Conservation (phyloP, 257 asterid genomes). For the Phtheirospermum japonicum region DNA sequence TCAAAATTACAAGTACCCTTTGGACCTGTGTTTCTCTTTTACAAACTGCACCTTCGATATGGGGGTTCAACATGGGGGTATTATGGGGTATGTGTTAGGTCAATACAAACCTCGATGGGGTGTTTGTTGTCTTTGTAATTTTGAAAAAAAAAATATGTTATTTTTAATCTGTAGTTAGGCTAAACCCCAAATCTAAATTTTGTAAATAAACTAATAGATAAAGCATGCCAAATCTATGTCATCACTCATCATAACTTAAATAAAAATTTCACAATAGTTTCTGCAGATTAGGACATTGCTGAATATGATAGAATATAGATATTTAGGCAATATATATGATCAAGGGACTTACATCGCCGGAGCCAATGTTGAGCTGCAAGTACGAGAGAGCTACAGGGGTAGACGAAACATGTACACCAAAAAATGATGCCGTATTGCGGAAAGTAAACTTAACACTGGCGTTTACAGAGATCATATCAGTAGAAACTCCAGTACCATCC, state of each 20-base stretch:
- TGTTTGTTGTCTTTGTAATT: neutral
- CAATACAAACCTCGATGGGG: neutral
- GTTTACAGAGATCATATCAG: slow-evolving; percentile 72
- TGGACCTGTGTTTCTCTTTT: neutral
- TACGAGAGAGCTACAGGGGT: slow-evolving; percentile 54
- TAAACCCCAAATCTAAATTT: too few species aligned
- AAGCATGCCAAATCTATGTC: neutral
- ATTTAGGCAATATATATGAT: neutral
- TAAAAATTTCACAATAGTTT: neutral
- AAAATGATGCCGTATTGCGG: slow-evolving; percentile 59
- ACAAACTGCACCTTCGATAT: neutral
- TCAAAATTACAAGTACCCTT: neutral
- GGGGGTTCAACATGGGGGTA: neutral
- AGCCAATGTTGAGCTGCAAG: slow-evolving; percentile 49
- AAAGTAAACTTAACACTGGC: slow-evolving; percentile 55
- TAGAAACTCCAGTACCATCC: slow-evolving; percentile 60
- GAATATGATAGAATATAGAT: neutral
- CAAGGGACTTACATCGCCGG: slow-evolving; percentile 51
- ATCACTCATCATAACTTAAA: neutral
- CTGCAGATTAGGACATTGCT: neutral
- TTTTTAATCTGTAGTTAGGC: neutral
- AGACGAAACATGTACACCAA: slow-evolving; percentile 69
- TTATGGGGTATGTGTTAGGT: neutral
- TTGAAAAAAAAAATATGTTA: neutral
- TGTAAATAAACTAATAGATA: neutral